These are phyloP conservation scores for Alloteropsis angusta DNA, from an alignment of 202 grass and related monocot species.

Conservation along the genomic window DNA sequence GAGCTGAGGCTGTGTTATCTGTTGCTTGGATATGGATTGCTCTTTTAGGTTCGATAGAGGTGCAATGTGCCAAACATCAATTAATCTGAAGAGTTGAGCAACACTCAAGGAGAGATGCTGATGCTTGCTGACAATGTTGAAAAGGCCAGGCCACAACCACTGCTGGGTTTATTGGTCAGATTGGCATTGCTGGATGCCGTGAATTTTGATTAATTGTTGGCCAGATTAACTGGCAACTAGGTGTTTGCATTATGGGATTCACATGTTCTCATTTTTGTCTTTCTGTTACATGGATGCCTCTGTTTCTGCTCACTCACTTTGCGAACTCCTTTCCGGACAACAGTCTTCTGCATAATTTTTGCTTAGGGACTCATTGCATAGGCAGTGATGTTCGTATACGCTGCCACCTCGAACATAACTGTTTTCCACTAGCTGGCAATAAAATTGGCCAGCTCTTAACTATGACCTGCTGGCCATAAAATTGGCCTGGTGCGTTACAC, in stretches of 20 bases:
- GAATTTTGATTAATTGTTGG: neutral
- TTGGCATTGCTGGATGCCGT: neutral
- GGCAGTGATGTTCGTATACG: too few relatives aligned
- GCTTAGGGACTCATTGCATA: too few relatives aligned
- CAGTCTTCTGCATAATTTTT: too few relatives aligned
- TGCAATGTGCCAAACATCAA: slow-evolving; percentile 2
- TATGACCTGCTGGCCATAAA: too few relatives aligned
- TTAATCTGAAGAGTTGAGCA: neutral
- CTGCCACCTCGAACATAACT: too few relatives aligned
- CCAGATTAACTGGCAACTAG: neutral
- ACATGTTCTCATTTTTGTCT: neutral
- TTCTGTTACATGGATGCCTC: neutral
- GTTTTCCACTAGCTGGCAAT: too few relatives aligned
- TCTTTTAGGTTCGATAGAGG: slow-evolving; percentile 18
- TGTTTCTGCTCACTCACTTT: neutral
- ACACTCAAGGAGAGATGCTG: slow-evolving; percentile 11
- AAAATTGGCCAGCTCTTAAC: too few relatives aligned
- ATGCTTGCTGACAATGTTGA: slow-evolving; percentile 3
- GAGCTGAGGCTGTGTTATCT: slow-evolving; percentile 5
- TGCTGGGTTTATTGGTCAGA: neutral
- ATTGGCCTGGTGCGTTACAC: too few relatives aligned
- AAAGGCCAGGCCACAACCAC: neutral
- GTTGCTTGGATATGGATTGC: slow-evolving; percentile 9
- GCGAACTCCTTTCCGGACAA: too few relatives aligned
- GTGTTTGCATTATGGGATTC: neutral